phyloP scores from a whole-genome alignment of 2,329 filamentous ascomycete genomes.

The Apiospora sp. region DNA sequence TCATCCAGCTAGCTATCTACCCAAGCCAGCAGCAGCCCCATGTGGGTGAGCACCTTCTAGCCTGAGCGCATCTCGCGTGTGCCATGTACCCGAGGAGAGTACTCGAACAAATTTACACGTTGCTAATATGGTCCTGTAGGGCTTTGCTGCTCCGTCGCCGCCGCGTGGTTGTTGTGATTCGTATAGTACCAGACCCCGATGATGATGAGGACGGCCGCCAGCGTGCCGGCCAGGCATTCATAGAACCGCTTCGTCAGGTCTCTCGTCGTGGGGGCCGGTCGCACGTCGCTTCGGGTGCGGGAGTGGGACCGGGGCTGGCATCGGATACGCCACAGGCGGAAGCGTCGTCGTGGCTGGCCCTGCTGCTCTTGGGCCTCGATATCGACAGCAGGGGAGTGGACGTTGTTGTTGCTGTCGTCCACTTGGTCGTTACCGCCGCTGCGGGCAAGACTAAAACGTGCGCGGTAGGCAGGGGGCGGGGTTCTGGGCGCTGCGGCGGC shows the following conservation, averaged over 20 bases:
- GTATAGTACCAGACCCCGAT: neutral
- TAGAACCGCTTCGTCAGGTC: neutral
- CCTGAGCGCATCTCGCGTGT: neutral
- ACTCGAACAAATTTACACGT: neutral
- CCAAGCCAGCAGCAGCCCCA: neutral
- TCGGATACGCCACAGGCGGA: neutral
- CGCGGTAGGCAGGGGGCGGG: slow-evolving; percentile 1
- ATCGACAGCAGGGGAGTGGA: neutral
- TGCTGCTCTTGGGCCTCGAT: neutral
- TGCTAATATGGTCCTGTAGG: neutral
- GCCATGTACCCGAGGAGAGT: neutral
- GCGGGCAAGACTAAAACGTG: neutral
- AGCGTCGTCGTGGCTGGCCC: neutral
- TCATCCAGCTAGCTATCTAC: neutral
- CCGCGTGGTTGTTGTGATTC: neutral
- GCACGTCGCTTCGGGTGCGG: neutral
- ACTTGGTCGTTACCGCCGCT: neutral
- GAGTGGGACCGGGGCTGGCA: neutral
- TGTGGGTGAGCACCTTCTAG: neutral
- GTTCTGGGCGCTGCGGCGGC: neutral
- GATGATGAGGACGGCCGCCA: neutral
- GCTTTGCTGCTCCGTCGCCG: neutral
- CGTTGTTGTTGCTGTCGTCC: neutral
- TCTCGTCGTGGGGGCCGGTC: neutral
- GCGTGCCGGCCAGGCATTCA: neutral